Evolutionary conservation across 192 early-diverging fungal genomes (phyloP), one percentile per base, ranked within the genome.

Genomic region (Podila epicladia): DNA sequence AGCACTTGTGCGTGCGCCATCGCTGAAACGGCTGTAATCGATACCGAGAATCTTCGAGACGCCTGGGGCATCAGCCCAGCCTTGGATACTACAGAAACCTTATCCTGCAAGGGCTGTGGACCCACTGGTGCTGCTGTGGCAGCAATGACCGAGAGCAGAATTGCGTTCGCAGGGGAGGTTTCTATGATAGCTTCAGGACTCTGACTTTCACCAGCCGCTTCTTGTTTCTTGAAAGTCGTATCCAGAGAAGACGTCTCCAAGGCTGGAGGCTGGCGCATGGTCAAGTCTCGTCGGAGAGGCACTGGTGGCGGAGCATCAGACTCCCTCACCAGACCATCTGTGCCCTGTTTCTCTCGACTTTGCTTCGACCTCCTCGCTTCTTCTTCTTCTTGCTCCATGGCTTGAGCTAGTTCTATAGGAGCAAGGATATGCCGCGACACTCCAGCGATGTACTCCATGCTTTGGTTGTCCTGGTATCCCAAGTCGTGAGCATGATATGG

Each of bases 311-410:
- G 41, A 45, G 15, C 7, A 37, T 11, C 35, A 8, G 7, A 1
- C 35, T 37, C 35, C 9, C 53, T 26, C 53, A 24, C 22, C 5
- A n/a, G n/a, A n/a, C 50, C 19, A 0, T 17, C 53, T 29, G 29
- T 29, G 22, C 8, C 53, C 6, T 1, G 53, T 55, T n/a, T 26
- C 24, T 24, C n/a, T 22, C 53, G 53, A 12, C 24, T 17, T 53
- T 22, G 50, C 53, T 62, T 32, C 65, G 29, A 28, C 26, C 29
- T 59, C 55, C n/a, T 59, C 29, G 20, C 53, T 22, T 55, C 53
- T 55, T 55, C 53, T 48, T 74, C 65, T 83, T 87, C 76, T 83
- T 85, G 19, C 13, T 68, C 58, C 55, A 75, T 69, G 1, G 62
- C 66, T 55, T 64, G 32, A 9, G 74, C 32, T 12, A 75, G 48